These are phyloP conservation scores for Tagetes erecta DNA, from an alignment of 129 eudicot genomes.

Conservation along the genomic window DNA sequence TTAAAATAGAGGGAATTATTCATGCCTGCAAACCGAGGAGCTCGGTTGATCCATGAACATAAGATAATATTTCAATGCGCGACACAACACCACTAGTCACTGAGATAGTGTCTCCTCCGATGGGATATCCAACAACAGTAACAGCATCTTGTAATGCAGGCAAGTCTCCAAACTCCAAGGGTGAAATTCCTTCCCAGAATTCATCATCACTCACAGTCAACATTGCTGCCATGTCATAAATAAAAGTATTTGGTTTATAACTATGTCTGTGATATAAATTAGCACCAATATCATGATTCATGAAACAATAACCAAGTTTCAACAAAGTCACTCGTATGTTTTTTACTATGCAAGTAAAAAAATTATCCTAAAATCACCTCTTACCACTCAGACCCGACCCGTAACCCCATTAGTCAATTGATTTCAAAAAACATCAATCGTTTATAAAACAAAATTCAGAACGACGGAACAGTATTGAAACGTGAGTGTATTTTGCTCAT, in stretches of 20 bases:
- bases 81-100: slow-evolving; percentile 73
- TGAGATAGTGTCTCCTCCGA: slow-evolving; percentile 65
- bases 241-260: neutral
- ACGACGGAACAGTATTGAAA: too few relatives aligned
- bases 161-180: slow-evolving; percentile 62
- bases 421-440: too few relatives aligned
- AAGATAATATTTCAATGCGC: slow-evolving; percentile 61
- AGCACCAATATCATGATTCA: too few relatives aligned
- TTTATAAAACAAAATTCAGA: too few relatives aligned
- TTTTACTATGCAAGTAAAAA: too few relatives aligned
- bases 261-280: neutral
- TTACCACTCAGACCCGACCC: too few relatives aligned
- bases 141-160: slow-evolving; percentile 67
- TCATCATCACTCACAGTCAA: slow-evolving; percentile 58
- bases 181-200: slow-evolving; percentile 62
- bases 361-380: too few relatives aligned
- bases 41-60: slow-evolving; percentile 69
- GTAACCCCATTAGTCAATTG: too few relatives aligned
- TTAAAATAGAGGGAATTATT: neutral
- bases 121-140: slow-evolving; percentile 66
- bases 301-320: too few relatives aligned
- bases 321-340: too few relatives aligned
- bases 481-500: too few relatives aligned
- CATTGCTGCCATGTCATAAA: slow-evolving; percentile 42
- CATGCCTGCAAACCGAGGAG: slow-evolving; percentile 69